Base-by-base conservation (phyloP, 805 yeast species). In the Ogataea siamensis region DNA sequence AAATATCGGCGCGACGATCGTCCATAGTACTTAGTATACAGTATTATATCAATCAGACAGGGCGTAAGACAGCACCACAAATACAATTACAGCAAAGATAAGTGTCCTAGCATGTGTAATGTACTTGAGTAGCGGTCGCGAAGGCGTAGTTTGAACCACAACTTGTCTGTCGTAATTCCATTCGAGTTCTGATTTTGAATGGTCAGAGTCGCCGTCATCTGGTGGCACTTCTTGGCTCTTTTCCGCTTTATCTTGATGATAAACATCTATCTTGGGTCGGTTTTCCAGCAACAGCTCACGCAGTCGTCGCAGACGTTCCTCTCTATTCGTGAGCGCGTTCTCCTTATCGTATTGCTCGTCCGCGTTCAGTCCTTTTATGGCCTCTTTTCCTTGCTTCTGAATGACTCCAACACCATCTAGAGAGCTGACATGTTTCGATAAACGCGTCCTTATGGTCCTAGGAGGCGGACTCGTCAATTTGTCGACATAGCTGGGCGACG, bases 1-100 rank as follows among this genome's bases (percentile, higher is more conserved):
- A 20, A 7, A 28, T 10, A 17, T 16, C 27, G 30, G 18, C 32
- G 43, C 42, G 48, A 37, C 48, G 45, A 44, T 40, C 34, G 48
- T 40, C 48, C 40, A 18, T 34, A 32, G 17, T 25, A 16, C 15
- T 28, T 33, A 28, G 13, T 34, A 33, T 39, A 39, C 43, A 39
- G 3, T 15, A 7, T 27, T 19, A 38, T 8, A 9, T 28, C 20
- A 43, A 35, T 43, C 47, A 17, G 47, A 43, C 13, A 43, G 30
- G 14, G 40, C 27, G 18, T 43, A 43, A 11, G 47, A 43, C 6
- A 32, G 33, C 12, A 32, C 18, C 11, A 19, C 7, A 4, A 31
- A 26, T 13, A 28, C n/a, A 15, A 26, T 18, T 27, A 32, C 6
- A 31, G 7, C 9, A n/a, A 8, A 8, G 10, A 13, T 7, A 14